Evolutionary conservation across 1,284 basidiomycete genomes (phyloP), one percentile per base, ranked within the genome.

Genomic region (Naganishia albida): DNA sequence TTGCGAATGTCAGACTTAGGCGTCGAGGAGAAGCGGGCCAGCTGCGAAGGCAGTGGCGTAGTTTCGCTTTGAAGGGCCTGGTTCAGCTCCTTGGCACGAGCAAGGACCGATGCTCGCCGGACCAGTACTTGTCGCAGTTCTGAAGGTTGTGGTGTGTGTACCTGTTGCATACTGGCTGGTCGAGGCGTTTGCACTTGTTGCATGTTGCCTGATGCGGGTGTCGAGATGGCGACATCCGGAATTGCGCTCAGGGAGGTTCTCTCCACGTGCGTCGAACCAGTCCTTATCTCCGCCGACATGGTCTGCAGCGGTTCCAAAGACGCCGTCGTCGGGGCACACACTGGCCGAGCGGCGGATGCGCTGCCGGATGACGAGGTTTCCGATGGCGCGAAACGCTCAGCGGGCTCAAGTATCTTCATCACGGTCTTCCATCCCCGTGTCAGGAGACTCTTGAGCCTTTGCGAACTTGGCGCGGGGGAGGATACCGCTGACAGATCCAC

Each of bases 361-460:
- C 15, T 25, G 20, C 46, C 10, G 34, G 46, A 7, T 18, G 16
- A 12, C 2, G 16, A 25, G 23, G 10, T 7, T 20, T n/a, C 6
- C 23, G 16, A 2, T 7, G 46, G 7, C n/a, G 1, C 20, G 20
- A 20, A 20, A n/a, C 10, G n/a, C 46, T 50, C 39, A 1, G 34
- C 12, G 3, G 57, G 46, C 23, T 60, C 57, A 18, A 60, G 28
- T 10, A 60, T 28, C 46, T 60, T 46, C 12, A 60, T 23, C 13
- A 60, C 57, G 23, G 23, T 60, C 28, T 46, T 46, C 57, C 57
- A 60, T 25, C 57, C 57, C n/a, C 46, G 30, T 18, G 57, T 50
- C 7, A 60, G 46, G 2, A 60, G 10, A 26, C 39, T n/a, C 38
- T 46, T 49, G 34, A 60, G 26, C n/a, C 57, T n/a, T 40, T 50